Percentiles rank a stretch among this genome's conserved stretches.
These are phyloP conservation scores for Fraxinus excelsior DNA, from an alignment of 257 asterid species.

Conservation along the genomic window DNA sequence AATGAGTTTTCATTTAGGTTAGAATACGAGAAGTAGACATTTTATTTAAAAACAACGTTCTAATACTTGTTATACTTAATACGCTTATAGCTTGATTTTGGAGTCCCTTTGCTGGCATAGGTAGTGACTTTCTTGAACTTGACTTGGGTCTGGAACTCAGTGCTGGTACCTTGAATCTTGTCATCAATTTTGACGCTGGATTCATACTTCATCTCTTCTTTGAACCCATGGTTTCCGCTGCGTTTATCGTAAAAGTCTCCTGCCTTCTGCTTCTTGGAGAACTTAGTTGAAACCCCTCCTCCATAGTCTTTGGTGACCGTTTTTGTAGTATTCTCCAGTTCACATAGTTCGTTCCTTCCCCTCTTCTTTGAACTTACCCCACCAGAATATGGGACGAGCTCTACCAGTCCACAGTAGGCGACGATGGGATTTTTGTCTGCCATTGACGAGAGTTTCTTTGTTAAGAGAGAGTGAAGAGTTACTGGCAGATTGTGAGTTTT, in stretches of 20 bases:
- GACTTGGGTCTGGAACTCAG: conserved; percentile 28
- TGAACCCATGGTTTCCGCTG: conserved; percentile 20
- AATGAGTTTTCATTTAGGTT: not conserved
- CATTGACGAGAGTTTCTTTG: not conserved
- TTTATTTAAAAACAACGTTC: not conserved
- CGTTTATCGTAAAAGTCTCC: conserved; percentile 20
- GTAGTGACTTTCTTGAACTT: conserved; percentile 30
- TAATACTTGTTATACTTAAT: not conserved
- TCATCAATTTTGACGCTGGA: conserved; percentile 19
- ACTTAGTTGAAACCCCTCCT: conserved; percentile 17
- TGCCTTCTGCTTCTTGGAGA: conserved; percentile 3
- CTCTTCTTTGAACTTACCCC: not conserved
- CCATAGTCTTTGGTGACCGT: conserved; percentile 7
- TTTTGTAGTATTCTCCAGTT: conserved; percentile 16
- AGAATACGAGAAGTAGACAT: not conserved
- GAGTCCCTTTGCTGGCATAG: not conserved
- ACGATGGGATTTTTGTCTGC: not conserved
- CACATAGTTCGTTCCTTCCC: not conserved
- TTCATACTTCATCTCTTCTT: conserved; percentile 20
- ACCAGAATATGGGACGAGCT: not conserved
- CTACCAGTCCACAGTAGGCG: not conserved
- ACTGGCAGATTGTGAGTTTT: too few relatives aligned
- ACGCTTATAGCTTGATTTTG: not conserved
- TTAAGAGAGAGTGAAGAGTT: not conserved
- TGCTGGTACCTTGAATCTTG: conserved; percentile 17